phyloP scores from a whole-genome alignment of 2,329 filamentous ascomycete species.

The Incumbomyces delicatus region DNA sequence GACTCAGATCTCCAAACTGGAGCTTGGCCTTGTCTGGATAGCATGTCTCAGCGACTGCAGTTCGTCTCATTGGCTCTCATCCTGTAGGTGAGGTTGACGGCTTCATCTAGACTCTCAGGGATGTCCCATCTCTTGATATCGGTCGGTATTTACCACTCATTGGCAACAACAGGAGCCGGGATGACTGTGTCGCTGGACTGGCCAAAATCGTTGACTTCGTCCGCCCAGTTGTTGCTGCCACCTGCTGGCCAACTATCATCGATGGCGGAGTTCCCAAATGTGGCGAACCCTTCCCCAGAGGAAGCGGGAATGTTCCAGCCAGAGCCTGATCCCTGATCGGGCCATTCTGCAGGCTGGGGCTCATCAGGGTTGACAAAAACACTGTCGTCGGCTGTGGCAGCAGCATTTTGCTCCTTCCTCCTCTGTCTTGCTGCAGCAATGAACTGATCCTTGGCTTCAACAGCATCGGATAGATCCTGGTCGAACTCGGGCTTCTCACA shows the following conservation, averaged over 20 bases:
- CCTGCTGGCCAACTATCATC: neutral
- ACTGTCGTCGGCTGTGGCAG: neutral
- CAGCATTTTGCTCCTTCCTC: neutral
- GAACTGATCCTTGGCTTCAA: neutral
- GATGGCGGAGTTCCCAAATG: no score
- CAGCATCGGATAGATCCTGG: neutral
- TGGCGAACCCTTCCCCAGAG: neutral
- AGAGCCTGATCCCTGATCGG: neutral
- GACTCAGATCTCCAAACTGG: no score
- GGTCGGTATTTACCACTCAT: neutral
- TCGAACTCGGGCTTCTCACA: neutral
- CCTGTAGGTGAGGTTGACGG: no score
- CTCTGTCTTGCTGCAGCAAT: neutral
- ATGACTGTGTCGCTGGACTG: neutral
- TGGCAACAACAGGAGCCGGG: neutral
- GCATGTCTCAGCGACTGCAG: no score
- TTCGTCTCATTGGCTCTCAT: no score
- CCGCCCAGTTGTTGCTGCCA: slow-evolving; percentile 1
- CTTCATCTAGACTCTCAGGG: no score
- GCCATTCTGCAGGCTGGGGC: neutral
- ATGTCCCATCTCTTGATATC: no score
- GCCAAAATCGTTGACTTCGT: neutral
- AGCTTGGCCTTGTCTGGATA: no score
- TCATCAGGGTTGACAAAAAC: neutral
- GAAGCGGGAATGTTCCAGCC: neutral